A percentile compares a stretch with the other conserved stretches of the same genome.
Evolutionary conservation across 306 rosid genomes (phyloP).

Genomic region (Carpinus fangiana): DNA sequence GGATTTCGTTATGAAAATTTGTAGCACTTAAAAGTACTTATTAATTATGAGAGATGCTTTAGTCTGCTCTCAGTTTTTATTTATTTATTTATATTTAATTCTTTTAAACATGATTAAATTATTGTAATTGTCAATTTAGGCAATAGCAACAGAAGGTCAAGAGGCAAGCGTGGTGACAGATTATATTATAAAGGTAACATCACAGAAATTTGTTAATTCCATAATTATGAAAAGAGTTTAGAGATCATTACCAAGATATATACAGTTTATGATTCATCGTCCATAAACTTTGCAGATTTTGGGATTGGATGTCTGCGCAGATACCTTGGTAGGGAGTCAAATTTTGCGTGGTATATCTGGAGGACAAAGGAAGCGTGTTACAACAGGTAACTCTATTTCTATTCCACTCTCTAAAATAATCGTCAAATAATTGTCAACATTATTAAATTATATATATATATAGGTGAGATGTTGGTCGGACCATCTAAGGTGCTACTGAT

Average conservation of each 20-base stretch:
- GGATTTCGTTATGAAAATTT: not conserved
- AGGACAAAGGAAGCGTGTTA: constrained; percentile 83
- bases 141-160: constrained; percentile 49
- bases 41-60: no score
- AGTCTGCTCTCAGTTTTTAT: no score
- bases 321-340: constrained; percentile 72
- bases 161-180: constrained; percentile 62
- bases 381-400: constrained; percentile 44
- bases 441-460: not conserved
- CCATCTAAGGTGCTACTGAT: constrained; percentile 54
- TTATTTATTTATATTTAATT: not conserved
- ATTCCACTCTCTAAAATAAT: not conserved
- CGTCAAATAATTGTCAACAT: not conserved
- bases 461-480: constrained; percentile 67
- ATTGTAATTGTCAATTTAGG: constrained; percentile 26
- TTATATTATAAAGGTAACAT: constrained; percentile 66
- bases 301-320: constrained; percentile 84
- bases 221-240: not conserved
- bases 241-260: not conserved
- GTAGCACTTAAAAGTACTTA: no score
- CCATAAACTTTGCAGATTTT: constrained; percentile 47
- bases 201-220: not conserved
- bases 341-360: constrained; percentile 90
- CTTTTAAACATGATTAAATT: not conserved
- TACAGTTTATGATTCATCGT: not conserved